Conservation (phyloP, 2,329 filamentous ascomycete genomes). For the Orbilia brochopaga region DNA sequence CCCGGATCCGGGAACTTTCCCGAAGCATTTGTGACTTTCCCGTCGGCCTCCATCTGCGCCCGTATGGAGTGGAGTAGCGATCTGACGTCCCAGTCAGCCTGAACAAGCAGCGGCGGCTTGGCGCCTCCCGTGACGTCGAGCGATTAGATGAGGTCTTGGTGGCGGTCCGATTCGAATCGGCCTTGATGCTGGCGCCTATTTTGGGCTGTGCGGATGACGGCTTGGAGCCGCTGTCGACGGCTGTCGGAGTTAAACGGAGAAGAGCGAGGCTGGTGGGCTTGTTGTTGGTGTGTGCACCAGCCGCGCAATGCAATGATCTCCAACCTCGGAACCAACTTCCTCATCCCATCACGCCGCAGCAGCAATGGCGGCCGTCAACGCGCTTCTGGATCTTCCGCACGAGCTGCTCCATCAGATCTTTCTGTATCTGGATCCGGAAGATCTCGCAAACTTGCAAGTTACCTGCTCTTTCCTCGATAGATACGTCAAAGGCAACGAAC, state of each 20-base stretch:
- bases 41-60: conserved; percentile 3
- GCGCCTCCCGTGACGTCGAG: not conserved
- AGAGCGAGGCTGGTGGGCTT: not conserved
- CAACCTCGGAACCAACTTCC: not conserved
- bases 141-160: too few species aligned
- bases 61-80: not conserved
- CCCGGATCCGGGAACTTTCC: conserved; percentile 5
- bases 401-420: conserved; percentile 71
- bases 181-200: too few species aligned
- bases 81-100: not conserved
- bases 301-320: not conserved
- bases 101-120: not conserved
- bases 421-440: conserved; percentile 64
- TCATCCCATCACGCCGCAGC: not conserved
- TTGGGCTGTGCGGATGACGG: not conserved
- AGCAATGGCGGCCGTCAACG: not conserved
- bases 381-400: conserved; percentile 61
- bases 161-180: too few species aligned
- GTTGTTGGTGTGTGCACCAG: not conserved
- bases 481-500: conserved; percentile 66
- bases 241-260: not conserved
- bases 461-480: conserved; percentile 64
- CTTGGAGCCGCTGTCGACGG: not conserved
- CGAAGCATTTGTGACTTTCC: conserved; percentile 7
- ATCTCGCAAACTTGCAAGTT: conserved; percentile 64